A percentile compares a stretch with the other conserved stretches of the same genome.
phyloP scores from a whole-genome alignment of 768 basidiomycete species.

The Suillus brevipes region DNA sequence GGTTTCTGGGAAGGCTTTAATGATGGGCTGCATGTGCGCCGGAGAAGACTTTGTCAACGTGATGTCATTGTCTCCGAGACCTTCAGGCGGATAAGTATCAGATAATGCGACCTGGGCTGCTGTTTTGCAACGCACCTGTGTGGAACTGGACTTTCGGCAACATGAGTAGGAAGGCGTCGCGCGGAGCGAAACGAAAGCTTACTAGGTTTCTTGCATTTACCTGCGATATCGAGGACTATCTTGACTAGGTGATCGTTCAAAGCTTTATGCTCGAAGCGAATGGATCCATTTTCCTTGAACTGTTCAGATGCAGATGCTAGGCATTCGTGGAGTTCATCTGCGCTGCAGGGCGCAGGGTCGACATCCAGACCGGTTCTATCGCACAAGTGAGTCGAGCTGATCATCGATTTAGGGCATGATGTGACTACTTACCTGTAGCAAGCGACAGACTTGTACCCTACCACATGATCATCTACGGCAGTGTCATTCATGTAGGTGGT shows the following conservation, averaged over 20 bases:
- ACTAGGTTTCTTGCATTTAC: slow-evolving; percentile 60
- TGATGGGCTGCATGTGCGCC: slow-evolving; percentile 65
- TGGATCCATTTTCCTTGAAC: slow-evolving; percentile 36
- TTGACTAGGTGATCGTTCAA: slow-evolving; percentile 71
- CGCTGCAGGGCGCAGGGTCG: slow-evolving; percentile 24
- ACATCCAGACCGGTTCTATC: slow-evolving; percentile 66
- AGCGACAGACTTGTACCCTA: slow-evolving; percentile 71
- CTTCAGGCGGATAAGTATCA: slow-evolving; percentile 9
- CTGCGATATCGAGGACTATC: slow-evolving; percentile 53
- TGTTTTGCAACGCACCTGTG: slow-evolving; percentile 41
- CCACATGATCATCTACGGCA: slow-evolving; percentile 52
- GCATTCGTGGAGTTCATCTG: slow-evolving; percentile 30
- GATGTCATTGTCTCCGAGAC: slow-evolving; percentile 76
- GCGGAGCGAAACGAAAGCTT: slow-evolving; percentile 14
- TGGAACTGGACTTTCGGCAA: slow-evolving; percentile 71
- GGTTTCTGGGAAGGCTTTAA: slow-evolving; percentile 60
- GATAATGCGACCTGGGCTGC: no score
- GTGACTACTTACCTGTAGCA: slow-evolving; percentile 51
- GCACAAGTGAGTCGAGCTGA: background rate
- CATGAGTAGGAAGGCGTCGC: background rate
- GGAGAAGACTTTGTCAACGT: slow-evolving; percentile 58
- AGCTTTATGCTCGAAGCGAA: slow-evolving; percentile 60
- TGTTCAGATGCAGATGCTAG: slow-evolving; percentile 34
- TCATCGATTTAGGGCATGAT: background rate
- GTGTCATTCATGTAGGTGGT: slow-evolving; percentile 33